A percentile compares a stretch with the other conserved stretches of the same genome.
Conservation (phyloP, 768 basidiomycete genomes). For the Mycena leptocephala region DNA sequence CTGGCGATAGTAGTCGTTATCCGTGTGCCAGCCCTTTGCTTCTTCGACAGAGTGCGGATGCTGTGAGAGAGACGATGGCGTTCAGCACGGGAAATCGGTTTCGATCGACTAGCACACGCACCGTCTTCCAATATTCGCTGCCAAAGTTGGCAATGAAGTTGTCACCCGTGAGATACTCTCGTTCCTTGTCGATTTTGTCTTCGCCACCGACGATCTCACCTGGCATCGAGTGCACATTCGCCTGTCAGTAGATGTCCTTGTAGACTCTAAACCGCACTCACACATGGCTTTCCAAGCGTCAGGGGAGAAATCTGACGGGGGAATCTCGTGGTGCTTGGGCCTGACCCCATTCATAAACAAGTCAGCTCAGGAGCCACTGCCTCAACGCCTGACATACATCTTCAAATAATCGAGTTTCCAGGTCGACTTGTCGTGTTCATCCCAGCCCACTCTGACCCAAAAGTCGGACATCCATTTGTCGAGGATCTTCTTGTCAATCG, state of each 20-base stretch:
- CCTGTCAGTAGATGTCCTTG: conserved; percentile 20
- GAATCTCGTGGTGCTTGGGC: conserved; percentile 32
- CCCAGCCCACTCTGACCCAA: conserved; percentile 33
- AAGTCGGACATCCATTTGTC: conserved; percentile 33
- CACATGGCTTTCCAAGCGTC: conserved; percentile 33
- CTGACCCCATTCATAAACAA: conserved; percentile 23
- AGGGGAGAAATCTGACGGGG: conserved; percentile 27
- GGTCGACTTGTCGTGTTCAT: conserved; percentile 29
- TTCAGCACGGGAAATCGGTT: conserved; percentile 13
- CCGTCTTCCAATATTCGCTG: conserved; percentile 30
- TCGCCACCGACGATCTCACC: conserved; percentile 31
- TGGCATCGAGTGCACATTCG: conserved; percentile 19
- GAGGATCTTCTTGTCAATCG: conserved; percentile 31
- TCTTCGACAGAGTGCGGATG: conserved; percentile 25
- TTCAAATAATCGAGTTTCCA: conserved; percentile 32
- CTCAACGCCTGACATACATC: conserved; percentile 25
- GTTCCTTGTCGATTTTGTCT: conserved; percentile 33
- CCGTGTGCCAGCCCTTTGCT: conserved; percentile 30
- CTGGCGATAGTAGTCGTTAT: conserved; percentile 34
- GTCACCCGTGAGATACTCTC: conserved; percentile 31
- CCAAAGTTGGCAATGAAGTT: conserved; percentile 34
- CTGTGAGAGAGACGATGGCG: conserved; percentile 15
- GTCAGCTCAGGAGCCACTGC: conserved; percentile 16
- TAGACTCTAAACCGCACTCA: conserved; percentile 25
- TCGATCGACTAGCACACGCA: conserved; percentile 10